These are phyloP conservation scores for Alternaria sp. DNA, from an alignment of 2,329 filamentous ascomycete species.

Conservation along the genomic window DNA sequence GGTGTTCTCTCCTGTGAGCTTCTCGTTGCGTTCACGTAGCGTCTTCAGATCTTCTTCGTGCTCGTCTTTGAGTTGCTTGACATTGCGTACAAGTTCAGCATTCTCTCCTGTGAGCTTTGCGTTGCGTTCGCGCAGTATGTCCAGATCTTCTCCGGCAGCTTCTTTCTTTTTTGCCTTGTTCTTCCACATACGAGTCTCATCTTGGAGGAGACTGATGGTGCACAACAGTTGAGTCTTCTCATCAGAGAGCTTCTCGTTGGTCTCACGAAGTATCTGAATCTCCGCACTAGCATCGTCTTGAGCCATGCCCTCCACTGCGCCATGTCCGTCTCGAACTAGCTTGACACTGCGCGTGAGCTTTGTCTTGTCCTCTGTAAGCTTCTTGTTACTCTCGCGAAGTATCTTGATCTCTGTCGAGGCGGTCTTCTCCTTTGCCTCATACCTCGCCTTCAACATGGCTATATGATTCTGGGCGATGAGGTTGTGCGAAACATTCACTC, in stretches of 20 bases:
- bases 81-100: neutral
- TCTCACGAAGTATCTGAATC: neutral
- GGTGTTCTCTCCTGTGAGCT: neutral
- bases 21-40: neutral
- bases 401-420: constrained; percentile 2
- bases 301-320: neutral
- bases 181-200: neutral
- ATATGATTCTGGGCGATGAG: neutral
- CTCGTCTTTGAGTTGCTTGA: neutral
- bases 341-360: neutral
- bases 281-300: neutral
- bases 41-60: neutral
- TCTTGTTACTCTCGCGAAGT: neutral
- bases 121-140: neutral
- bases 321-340: neutral
- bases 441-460: neutral
- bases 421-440: neutral
- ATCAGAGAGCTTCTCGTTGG: neutral
- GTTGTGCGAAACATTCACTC: neutral
- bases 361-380: neutral
- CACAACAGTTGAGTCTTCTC: neutral
- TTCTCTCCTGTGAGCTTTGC: neutral
- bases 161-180: neutral
- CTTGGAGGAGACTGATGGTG: neutral
- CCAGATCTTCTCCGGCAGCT: neutral